A percentile compares a stretch with the other conserved stretches of the same genome.
These are phyloP conservation scores for Aegilops sharonensis DNA, from an alignment of 176 grass and related monocot genomes.

Conservation along the genomic window DNA sequence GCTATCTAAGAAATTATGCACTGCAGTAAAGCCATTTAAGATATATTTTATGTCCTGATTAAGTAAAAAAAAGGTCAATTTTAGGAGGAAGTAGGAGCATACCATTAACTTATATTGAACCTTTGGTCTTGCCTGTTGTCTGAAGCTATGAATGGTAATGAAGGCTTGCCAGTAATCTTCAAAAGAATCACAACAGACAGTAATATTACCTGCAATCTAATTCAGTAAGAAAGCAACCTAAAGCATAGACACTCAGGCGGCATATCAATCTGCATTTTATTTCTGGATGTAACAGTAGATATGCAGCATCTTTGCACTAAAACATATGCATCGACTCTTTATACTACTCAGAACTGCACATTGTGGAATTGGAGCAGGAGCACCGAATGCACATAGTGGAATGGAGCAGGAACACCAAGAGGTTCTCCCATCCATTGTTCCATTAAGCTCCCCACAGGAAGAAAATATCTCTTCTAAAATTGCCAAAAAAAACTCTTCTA, in stretches of 20 bases:
- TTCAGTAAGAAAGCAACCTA: conserved; percentile 5
- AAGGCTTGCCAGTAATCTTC: neutral
- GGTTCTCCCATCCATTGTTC: neutral
- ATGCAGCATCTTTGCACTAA: conserved; percentile 3
- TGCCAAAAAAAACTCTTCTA: neutral
- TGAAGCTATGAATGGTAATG: neutral
- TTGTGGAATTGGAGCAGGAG: neutral
- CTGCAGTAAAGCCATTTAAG: neutral
- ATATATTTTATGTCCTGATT: neutral
- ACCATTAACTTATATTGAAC: neutral
- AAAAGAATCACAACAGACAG: conserved; percentile 8
- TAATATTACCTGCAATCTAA: neutral
- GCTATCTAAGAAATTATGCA: neutral
- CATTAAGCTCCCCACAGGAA: neutral
- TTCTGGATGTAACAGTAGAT: neutral
- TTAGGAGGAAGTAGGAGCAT: neutral
- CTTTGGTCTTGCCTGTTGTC: neutral
- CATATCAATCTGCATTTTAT: conserved; percentile 5
- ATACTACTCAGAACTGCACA: neutral
- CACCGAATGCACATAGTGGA: neutral
- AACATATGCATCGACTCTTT: neutral
- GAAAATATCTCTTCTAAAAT: neutral
- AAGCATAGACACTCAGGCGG: conserved; percentile 1
- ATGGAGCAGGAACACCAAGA: neutral
- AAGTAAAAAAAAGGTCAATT: neutral